Evolutionary conservation across 2,329 filamentous ascomycete genomes (phyloP).

Genomic region (Claviceps fusiformis): DNA sequence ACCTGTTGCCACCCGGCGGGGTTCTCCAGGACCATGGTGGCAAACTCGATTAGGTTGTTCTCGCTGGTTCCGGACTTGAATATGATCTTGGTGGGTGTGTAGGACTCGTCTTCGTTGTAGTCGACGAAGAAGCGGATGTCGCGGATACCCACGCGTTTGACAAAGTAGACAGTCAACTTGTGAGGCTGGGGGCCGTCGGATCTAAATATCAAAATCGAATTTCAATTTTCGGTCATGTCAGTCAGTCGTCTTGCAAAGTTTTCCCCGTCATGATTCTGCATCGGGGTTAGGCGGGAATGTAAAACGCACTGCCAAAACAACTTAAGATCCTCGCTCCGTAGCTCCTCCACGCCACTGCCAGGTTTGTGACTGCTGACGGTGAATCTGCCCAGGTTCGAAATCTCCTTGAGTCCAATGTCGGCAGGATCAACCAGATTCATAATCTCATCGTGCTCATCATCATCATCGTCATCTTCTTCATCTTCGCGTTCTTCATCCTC

Average conservation of each 20-base stretch:
- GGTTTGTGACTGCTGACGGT: constrained; percentile 73
- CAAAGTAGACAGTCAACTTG: constrained; percentile 71
- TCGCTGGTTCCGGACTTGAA: constrained; percentile 83
- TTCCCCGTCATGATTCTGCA: not conserved
- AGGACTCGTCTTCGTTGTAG: constrained; percentile 86
- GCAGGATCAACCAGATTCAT: constrained; percentile 37
- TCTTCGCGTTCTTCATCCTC: constrained; percentile 16
- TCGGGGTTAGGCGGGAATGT: too few species aligned
- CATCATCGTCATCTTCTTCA: constrained; percentile 23
- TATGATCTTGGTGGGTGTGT: constrained; percentile 85
- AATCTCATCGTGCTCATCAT: constrained; percentile 23
- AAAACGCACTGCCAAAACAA: constrained; percentile 65
- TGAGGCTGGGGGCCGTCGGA: constrained; percentile 79
- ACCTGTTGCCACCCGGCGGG: constrained; percentile 89
- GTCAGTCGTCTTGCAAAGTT: not conserved
- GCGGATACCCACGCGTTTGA: constrained; percentile 67
- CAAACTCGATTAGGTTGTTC: constrained; percentile 83
- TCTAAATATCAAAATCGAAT: constrained; percentile 21
- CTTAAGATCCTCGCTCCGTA: constrained; percentile 58
- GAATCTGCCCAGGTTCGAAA: constrained; percentile 71
- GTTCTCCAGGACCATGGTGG: constrained; percentile 61
- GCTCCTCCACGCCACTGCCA: constrained; percentile 63
- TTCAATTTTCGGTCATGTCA: too few species aligned
- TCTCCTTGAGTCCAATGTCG: constrained; percentile 56
- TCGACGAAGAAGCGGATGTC: constrained; percentile 77